Conservation (phyloP, 352 stramenopile species). For the Phytopythium vexans region DNA sequence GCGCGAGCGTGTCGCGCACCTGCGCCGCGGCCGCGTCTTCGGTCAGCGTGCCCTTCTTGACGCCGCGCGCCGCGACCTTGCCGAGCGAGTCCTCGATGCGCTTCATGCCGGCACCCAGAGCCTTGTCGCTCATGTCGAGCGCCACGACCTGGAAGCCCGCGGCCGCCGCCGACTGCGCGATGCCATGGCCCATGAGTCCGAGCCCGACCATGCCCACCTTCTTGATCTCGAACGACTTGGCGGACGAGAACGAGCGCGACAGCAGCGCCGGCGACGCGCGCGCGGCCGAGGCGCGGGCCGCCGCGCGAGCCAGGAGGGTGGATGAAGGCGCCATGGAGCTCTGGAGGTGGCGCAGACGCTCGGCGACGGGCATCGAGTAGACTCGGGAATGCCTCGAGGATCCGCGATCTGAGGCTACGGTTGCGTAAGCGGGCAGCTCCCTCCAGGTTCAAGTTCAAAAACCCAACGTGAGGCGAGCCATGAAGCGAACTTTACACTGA, state of each 20-base stretch:
- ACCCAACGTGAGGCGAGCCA: background rate
- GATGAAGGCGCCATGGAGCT: background rate
- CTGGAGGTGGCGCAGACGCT: constrained; percentile 5
- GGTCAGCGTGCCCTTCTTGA: constrained; percentile 90
- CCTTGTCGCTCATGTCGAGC: constrained; percentile 70
- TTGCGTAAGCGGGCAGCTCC: background rate
- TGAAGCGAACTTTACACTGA: background rate
- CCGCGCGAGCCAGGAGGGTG: constrained; percentile 1
- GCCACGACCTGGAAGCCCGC: constrained; percentile 85
- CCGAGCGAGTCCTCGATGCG: constrained; percentile 91
- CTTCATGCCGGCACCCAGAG: constrained; percentile 81
- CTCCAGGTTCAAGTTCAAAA: constrained; percentile 4
- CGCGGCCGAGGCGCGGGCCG: background rate
- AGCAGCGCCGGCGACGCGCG: background rate
- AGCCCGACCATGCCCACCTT: constrained; percentile 95
- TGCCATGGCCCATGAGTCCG: constrained; percentile 97
- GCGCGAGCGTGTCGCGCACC: constrained; percentile 58
- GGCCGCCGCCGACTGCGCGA: constrained; percentile 91
- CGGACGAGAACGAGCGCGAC: constrained; percentile 20
- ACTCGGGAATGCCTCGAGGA: too few species aligned
- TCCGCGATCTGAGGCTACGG: background rate
- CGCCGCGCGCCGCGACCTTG: constrained; percentile 81
- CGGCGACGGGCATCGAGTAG: constrained; percentile 1
- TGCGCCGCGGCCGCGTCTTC: constrained; percentile 67
- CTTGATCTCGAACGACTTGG: constrained; percentile 48